A percentile compares a stretch with the other conserved stretches of the same genome.
Conservation (phyloP, 305 asterid species). For the Fraxinus xanthoxyloides region DNA sequence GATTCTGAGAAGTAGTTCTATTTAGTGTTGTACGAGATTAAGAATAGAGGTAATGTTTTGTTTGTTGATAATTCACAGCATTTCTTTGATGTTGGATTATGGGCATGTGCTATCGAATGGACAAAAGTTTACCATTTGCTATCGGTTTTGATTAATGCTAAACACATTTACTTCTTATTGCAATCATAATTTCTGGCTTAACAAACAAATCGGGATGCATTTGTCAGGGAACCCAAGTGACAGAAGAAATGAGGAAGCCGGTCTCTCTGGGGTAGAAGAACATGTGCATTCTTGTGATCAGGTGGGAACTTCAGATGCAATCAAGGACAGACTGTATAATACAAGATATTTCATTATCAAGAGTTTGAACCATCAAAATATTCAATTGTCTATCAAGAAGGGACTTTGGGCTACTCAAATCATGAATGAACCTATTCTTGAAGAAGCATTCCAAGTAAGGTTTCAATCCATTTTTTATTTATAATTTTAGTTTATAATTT, state of each 20-base stretch:
- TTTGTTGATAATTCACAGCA: background rate
- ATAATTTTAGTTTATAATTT: constrained; percentile 30
- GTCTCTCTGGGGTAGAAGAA: constrained; percentile 54
- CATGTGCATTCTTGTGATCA: constrained; percentile 42
- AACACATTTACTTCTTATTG: constrained; percentile 14
- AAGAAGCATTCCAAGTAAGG: constrained; percentile 92
- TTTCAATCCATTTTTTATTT: constrained; percentile 35
- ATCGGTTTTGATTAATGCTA: constrained; percentile 8
- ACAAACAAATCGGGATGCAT: constrained; percentile 21
- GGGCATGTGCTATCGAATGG: constrained; percentile 9
- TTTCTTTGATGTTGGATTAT: background rate
- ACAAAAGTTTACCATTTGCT: constrained; percentile 6
- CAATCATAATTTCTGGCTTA: constrained; percentile 20
- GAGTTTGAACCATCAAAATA: constrained; percentile 84
- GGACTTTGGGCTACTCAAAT: constrained; percentile 98
- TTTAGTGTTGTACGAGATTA: background rate
- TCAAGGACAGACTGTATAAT: constrained; percentile 39
- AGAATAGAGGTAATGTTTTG: constrained; percentile 3
- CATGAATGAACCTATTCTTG: constrained; percentile 94
- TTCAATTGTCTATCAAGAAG: constrained; percentile 69
- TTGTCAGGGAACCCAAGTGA: constrained; percentile 49
- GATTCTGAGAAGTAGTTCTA: background rate
- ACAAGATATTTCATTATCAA: constrained; percentile 85
- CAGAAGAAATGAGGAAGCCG: constrained; percentile 44
- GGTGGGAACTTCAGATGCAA: constrained; percentile 49